Conservation (phyloP, 2,329 filamentous ascomycete genomes). For the Paecilomyces sp. region DNA sequence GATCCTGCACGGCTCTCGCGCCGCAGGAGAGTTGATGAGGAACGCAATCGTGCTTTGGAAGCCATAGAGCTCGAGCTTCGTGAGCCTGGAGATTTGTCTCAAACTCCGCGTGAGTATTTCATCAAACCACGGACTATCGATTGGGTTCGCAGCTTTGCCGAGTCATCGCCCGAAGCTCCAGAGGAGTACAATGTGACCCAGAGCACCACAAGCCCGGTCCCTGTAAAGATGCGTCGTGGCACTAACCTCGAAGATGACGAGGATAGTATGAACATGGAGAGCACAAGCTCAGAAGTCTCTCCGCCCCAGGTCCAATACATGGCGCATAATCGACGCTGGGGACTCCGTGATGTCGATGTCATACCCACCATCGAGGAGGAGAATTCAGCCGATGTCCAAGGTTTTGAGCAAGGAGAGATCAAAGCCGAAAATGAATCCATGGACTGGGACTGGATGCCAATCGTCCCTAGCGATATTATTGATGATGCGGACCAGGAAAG, state of each 20-base stretch:
- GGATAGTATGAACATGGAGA: neutral
- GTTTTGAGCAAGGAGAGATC: neutral
- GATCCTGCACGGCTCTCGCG: neutral
- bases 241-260: neutral
- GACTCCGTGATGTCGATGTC: neutral
- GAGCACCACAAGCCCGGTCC: neutral
- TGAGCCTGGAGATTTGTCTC: neutral
- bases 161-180: neutral
- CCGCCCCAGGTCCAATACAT: neutral
- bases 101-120: neutral
- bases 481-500: neutral
- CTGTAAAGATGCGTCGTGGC: neutral
- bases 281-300: neutral
- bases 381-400: neutral
- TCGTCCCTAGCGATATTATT: neutral
- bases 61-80: neutral
- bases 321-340: neutral
- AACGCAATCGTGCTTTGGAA: neutral
- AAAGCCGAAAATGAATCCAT: neutral
- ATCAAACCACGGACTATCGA: neutral
- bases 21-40: neutral
- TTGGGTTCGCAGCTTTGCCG: neutral
- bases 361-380: neutral
- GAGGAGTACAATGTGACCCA: neutral
- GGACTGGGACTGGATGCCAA: neutral